A percentile compares a stretch with the other conserved stretches of the same genome.
Conservation (phyloP, 2,329 filamentous ascomycete genomes). For the Sporothrix luriei region DNA sequence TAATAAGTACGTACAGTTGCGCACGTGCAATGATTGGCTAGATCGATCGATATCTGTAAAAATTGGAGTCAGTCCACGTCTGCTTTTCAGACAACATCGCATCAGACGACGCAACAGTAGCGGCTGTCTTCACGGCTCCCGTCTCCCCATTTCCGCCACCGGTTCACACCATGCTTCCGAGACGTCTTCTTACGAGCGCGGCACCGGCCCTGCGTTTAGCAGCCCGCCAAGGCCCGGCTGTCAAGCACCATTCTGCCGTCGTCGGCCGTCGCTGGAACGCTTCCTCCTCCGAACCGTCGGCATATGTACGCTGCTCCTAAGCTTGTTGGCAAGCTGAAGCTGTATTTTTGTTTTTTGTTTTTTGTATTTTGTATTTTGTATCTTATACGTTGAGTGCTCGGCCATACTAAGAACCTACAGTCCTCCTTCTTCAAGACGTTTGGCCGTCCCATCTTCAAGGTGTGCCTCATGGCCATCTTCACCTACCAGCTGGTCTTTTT, state of each 20-base stretch:
- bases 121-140: neutral
- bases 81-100: neutral
- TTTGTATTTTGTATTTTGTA: no score
- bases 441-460: constrained; percentile 71
- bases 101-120: neutral
- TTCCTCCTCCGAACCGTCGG: constrained; percentile 29
- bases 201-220: constrained; percentile 27
- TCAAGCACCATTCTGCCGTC: neutral
- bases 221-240: constrained; percentile 12
- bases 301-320: constrained; percentile 28
- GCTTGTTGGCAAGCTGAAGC: no score
- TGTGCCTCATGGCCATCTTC: constrained; percentile 72
- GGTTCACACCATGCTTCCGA: neutral
- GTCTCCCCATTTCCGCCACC: neutral
- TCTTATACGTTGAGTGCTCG: neutral
- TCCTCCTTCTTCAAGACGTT: constrained; percentile 71
- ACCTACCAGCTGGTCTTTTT: constrained; percentile 79
- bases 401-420: constrained; percentile 11
- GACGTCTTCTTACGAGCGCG: constrained; percentile 3
- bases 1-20: constrained; percentile 26
- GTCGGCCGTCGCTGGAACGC: constrained; percentile 31
- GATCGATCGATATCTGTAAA: neutral
- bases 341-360: no score
- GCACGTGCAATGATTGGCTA: constrained; percentile 29
- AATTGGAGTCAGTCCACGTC: constrained; percentile 1